phyloP scores from a whole-genome alignment of 441 rosid species.

The Eruca vesicaria region DNA sequence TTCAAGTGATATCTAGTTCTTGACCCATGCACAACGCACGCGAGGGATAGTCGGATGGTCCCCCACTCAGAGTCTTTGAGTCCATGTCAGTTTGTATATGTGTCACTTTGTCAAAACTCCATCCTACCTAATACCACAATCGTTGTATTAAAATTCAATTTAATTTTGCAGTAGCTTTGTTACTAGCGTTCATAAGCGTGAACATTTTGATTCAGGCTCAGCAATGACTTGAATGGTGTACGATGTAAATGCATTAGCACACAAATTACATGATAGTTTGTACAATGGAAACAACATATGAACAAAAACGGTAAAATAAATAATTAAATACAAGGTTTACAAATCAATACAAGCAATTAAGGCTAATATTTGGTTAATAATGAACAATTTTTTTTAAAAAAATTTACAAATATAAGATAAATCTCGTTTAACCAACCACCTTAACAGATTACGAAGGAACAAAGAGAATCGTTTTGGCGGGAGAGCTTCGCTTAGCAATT shows the following conservation, averaged over 20 bases:
- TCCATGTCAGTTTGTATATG: constrained; percentile 20
- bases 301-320: background rate
- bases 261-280: background rate
- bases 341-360: background rate
- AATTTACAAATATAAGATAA: background rate
- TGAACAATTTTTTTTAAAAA: background rate
- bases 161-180: background rate
- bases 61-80: constrained; percentile 1
- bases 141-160: background rate
- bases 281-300: background rate
- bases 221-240: background rate
- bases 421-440: constrained; percentile 2
- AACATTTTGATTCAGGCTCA: background rate
- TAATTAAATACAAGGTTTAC: background rate
- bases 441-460: background rate
- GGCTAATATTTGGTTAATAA: background rate
- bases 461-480: background rate
- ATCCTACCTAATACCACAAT: constrained; percentile 24
- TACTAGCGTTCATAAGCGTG: background rate
- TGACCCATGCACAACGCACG: constrained; percentile 26
- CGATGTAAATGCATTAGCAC: too few relatives aligned
- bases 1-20: background rate
- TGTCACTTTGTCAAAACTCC: constrained; percentile 16
- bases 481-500: constrained; percentile 8
- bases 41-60: constrained; percentile 20